Base-by-base conservation (phyloP, 163 green algal genomes). In the Chlorella variabilis region DNA sequence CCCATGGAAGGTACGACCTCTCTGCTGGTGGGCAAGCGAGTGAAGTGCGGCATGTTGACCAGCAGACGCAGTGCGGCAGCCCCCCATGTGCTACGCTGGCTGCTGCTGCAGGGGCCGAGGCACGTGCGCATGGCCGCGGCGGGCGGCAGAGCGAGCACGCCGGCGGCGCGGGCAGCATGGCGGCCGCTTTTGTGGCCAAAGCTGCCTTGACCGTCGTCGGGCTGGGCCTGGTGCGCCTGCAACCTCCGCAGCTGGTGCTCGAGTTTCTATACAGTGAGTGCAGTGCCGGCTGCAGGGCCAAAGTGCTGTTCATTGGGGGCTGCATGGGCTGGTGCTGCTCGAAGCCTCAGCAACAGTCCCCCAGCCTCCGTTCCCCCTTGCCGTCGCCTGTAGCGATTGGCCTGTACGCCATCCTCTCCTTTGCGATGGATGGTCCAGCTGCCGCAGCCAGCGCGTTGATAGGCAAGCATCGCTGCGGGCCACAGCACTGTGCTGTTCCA, bases 351-450 rank as follows among this genome's bases (percentile, higher is more conserved):
- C 38, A 25, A 8, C n/a, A n/a, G n/a, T n/a, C n/a, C n/a, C n/a
- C n/a, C n/a, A n/a, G n/a, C n/a, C n/a, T n/a, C n/a, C n/a, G n/a
- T n/a, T n/a, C n/a, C n/a, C n/a, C n/a, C n/a, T n/a, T n/a, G n/a
- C n/a, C n/a, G n/a, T 13, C 11, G 33, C 67, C 17, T 54, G 39
- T 63, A 84, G 79, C 79, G 5, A 21, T 91, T 0, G 83, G 70
- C 2, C 80, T 93, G 2, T 93, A 91, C 61, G 61, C 45, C 4
- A 84, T 92, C 20, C 80, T 93, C 29, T 81, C 78, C 27, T 89
- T 90, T 36, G 48, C 92, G 4, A 94, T 94, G 90, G 89, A 94
- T 49, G 89, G 87, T 1, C 86, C 87, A 0, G 91, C 82, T 2
- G 84, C 83, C 0, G 8, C 89, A 49, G 23, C 84, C 21, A 84